Conservation (phyloP, 2,329 filamentous ascomycete genomes). For the Biscogniauxia marginata region DNA sequence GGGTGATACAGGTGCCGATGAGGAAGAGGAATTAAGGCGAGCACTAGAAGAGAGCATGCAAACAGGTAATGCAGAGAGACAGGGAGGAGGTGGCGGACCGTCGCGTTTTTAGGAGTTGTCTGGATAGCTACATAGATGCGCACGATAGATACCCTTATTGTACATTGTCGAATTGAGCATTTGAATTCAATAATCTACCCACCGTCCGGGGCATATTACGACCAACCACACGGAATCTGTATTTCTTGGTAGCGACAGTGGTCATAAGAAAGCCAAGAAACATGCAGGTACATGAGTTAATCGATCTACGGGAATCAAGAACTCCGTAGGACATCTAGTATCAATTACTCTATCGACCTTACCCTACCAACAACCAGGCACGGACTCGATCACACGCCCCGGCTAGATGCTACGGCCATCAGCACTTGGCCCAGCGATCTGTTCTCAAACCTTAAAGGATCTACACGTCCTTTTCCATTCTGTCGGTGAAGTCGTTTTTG, state of each 20-base stretch:
- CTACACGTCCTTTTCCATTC: background rate
- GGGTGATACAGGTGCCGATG: constrained; percentile 21
- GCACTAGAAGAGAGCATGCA: constrained; percentile 31
- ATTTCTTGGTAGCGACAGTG: background rate
- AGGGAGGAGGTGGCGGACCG: constrained; percentile 23
- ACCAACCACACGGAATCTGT: too few species aligned
- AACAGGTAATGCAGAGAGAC: constrained; percentile 9
- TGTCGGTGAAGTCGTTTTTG: too few species aligned
- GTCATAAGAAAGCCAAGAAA: background rate
- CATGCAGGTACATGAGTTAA: background rate
- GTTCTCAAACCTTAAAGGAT: background rate
- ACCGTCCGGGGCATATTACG: too few species aligned
- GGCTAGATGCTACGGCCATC: background rate
- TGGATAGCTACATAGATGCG: background rate
- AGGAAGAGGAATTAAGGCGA: constrained; percentile 26
- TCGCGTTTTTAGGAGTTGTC: constrained; percentile 10
- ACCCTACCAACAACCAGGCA: too few species aligned
- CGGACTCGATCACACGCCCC: background rate
- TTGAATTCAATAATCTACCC: background rate
- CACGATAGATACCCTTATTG: constrained; percentile 3
- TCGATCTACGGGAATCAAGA: background rate
- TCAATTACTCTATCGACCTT: background rate
- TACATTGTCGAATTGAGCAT: background rate
- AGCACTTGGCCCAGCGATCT: too few species aligned
- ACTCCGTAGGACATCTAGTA: background rate